phyloP scores from a whole-genome alignment of 2,329 filamentous ascomycete genomes.

The Fusarium sp. region DNA sequence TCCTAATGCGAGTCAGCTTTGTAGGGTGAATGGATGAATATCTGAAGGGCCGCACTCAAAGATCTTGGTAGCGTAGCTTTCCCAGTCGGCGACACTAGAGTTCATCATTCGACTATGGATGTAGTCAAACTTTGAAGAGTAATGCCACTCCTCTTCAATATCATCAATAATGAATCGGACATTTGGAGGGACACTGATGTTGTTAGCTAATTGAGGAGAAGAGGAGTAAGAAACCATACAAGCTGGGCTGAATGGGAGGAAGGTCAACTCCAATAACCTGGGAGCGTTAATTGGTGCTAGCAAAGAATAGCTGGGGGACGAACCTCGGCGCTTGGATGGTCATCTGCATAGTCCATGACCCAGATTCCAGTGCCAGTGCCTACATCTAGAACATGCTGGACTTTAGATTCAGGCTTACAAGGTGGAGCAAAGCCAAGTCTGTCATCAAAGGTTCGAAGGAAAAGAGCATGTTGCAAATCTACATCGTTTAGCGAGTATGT shows the following conservation, averaged over 20 bases:
- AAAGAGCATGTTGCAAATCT: constrained; percentile 22
- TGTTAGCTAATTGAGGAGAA: neutral
- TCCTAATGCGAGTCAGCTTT: neutral
- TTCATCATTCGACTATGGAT: constrained; percentile 20
- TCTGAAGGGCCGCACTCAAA: neutral
- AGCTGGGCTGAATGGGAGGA: constrained; percentile 3
- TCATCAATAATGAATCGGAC: constrained; percentile 9
- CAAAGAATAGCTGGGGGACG: fast-evolving
- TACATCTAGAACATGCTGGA: constrained; percentile 11
- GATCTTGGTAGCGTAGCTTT: neutral
- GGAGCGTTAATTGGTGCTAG: fast-evolving
- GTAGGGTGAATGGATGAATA: fast-evolving
- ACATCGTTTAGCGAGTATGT: too few species aligned
- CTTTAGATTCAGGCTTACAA: neutral
- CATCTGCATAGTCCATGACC: constrained; percentile 17
- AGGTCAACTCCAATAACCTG: constrained; percentile 6
- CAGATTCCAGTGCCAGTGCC: constrained; percentile 23
- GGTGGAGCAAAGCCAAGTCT: constrained; percentile 6
- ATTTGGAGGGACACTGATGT: neutral
- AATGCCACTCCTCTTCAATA: constrained; percentile 13
- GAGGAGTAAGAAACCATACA: neutral
- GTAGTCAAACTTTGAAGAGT: constrained; percentile 4
- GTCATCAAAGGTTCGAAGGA: constrained; percentile 9
- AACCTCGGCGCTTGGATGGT: constrained; percentile 10
- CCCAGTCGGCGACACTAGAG: constrained; percentile 5